Conservation (phyloP, 306 rosid species). For the Rosa persica region DNA sequence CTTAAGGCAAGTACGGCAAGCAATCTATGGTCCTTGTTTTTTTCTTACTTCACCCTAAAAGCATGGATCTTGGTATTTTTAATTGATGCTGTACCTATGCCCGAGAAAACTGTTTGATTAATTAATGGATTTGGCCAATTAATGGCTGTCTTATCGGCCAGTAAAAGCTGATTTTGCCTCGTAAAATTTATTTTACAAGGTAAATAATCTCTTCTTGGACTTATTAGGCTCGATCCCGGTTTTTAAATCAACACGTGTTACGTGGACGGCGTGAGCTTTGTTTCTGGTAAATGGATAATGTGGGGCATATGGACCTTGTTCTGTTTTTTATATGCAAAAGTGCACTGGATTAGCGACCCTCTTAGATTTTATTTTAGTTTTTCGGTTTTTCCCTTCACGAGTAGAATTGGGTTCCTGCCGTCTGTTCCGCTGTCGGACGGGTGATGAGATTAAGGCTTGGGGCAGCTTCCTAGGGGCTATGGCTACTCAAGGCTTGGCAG, state of each 20-base stretch:
- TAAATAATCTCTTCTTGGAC: not conserved
- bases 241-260: constrained; percentile 5
- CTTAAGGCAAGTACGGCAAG: not conserved
- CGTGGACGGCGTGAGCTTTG: not conserved
- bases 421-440: no score
- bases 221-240: not conserved
- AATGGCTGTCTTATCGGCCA: not conserved
- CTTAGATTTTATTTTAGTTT: no score
- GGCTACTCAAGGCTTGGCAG: no score
- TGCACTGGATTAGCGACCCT: no score
- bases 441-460: no score
- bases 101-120: not conserved
- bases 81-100: not conserved
- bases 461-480: no score
- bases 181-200: not conserved
- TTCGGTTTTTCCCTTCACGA: no score
- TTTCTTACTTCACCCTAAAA: not conserved
- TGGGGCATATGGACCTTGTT: not conserved
- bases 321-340: no score
- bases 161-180: not conserved
- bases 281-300: not conserved
- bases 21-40: not conserved
- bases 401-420: no score
- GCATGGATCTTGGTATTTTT: not conserved
- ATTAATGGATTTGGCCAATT: not conserved